phyloP scores from a whole-genome alignment of 768 basidiomycete species.

The Serendipita sp. region DNA sequence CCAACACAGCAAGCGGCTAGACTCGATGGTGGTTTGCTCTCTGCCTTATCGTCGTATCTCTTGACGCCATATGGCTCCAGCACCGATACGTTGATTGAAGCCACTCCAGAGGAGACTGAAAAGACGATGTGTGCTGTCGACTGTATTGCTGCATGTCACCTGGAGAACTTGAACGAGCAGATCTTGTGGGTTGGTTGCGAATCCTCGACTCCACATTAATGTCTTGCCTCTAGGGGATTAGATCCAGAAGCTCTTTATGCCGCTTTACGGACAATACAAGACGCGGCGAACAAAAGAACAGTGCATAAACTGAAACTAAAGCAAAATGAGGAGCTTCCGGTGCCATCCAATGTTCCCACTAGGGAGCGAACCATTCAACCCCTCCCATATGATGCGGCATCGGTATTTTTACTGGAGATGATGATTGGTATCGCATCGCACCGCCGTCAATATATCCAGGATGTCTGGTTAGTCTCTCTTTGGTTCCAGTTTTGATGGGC shows the following conservation, averaged over 20 bases:
- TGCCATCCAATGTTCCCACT: slow-evolving; percentile 20
- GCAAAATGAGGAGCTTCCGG: slow-evolving; percentile 25
- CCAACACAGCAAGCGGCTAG: slow-evolving; percentile 32
- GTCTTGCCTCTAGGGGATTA: slow-evolving; percentile 39
- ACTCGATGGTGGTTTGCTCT: slow-evolving; percentile 78
- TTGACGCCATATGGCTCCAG: slow-evolving; percentile 81
- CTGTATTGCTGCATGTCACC: slow-evolving; percentile 80
- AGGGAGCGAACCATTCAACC: slow-evolving; percentile 32
- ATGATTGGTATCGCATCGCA: slow-evolving; percentile 83
- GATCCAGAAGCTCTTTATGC: slow-evolving; percentile 67
- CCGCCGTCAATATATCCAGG: slow-evolving; percentile 62
- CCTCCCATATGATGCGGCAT: slow-evolving; percentile 86
- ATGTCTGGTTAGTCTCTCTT: slow-evolving; percentile 54
- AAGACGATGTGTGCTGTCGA: slow-evolving; percentile 91
- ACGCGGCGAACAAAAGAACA: slow-evolving; percentile 79
- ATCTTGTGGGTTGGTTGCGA: slow-evolving; percentile 57
- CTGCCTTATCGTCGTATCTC: slow-evolving; percentile 86
- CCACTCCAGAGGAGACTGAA: slow-evolving; percentile 85
- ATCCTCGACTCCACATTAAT: background rate
- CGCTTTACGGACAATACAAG: slow-evolving; percentile 72
- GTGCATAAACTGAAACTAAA: slow-evolving; percentile 45
- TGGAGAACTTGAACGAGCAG: slow-evolving; percentile 89
- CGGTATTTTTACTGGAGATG: slow-evolving; percentile 84
- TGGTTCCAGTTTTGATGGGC: background rate
- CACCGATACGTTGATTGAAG: slow-evolving; percentile 64